phyloP scores from a whole-genome alignment of 345 rosid species.

The Excoecaria cochinchinensis region DNA sequence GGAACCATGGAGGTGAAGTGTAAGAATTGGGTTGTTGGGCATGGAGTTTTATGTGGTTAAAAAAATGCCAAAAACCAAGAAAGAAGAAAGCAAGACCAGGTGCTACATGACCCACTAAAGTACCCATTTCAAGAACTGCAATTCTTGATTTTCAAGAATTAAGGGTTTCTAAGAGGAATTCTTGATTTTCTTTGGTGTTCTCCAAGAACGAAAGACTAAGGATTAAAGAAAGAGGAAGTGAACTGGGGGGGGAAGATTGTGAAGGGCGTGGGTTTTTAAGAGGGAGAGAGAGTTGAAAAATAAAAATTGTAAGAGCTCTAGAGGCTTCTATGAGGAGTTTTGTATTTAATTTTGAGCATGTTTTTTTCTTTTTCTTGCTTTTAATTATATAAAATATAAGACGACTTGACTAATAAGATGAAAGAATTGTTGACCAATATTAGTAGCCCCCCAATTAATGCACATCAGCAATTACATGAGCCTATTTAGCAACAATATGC shows the following conservation, averaged over 20 bases:
- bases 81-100: slow-evolving; percentile 67
- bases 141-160: not conserved
- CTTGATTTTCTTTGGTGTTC: too few species aligned
- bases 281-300: not conserved
- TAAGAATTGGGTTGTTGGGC: slow-evolving; percentile 50
- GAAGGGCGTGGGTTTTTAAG: slow-evolving; percentile 13
- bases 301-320: slow-evolving; percentile 9
- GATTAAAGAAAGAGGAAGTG: not conserved
- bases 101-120: slow-evolving; percentile 69
- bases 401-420: slow-evolving; percentile 17
- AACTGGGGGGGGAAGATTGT: not conserved
- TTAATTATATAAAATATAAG: not conserved
- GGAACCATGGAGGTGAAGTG: slow-evolving; percentile 62
- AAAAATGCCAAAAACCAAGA: slow-evolving; percentile 77
- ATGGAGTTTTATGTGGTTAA: slow-evolving; percentile 66
- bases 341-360: slow-evolving; percentile 1
- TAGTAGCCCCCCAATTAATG: too few species aligned
- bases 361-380: not conserved
- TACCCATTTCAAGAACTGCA: slow-evolving; percentile 46
- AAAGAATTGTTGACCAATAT: slow-evolving; percentile 16
- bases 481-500: not conserved
- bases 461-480: not conserved
- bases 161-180: not conserved
- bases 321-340: slow-evolving; percentile 17
- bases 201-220: not conserved